These are phyloP conservation scores for Coemansia sp. DNA, from an alignment of 192 early-diverging fungal species.

Conservation along the genomic window DNA sequence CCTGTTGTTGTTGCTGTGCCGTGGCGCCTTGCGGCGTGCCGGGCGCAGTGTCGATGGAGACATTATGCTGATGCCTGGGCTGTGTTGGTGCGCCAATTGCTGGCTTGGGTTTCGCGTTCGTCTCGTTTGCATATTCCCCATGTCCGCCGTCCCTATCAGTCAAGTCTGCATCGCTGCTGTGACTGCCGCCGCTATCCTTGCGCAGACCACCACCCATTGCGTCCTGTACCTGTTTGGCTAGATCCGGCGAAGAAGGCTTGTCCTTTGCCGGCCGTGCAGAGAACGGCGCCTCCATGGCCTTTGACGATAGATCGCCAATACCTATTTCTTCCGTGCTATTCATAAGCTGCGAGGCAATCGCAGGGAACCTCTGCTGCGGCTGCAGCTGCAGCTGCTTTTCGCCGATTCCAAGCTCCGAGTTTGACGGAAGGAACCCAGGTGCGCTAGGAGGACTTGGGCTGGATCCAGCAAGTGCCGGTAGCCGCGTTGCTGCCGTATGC, in stretches of 20 bases:
- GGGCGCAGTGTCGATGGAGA: conserved; percentile 36
- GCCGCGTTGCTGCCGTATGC: neutral
- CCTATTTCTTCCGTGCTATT: neutral
- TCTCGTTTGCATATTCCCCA: neutral
- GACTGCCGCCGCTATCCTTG: conserved; percentile 1
- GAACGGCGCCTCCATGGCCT: neutral
- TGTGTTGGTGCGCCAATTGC: neutral
- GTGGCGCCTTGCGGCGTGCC: conserved; percentile 8
- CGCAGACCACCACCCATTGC: neutral
- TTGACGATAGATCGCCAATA: neutral
- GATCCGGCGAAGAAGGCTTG: neutral
- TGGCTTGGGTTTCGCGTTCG: neutral
- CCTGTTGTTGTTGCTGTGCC: conserved; percentile 22
- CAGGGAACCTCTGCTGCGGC: neutral
- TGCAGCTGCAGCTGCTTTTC: conserved; percentile 1
- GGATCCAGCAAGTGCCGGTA: conserved; percentile 15
- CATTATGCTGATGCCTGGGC: conserved; percentile 34
- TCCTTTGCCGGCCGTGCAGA: neutral
- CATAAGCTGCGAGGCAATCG: conserved; percentile 20
- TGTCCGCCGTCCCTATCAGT: neutral
- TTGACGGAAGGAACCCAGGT: neutral
- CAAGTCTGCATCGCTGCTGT: neutral
- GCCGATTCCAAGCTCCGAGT: neutral
- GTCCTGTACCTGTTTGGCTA: neutral
- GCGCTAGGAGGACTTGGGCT: neutral